Evolutionary conservation across 148 eudicot species (phyloP).

Genomic region (Rhododendron henanense): DNA sequence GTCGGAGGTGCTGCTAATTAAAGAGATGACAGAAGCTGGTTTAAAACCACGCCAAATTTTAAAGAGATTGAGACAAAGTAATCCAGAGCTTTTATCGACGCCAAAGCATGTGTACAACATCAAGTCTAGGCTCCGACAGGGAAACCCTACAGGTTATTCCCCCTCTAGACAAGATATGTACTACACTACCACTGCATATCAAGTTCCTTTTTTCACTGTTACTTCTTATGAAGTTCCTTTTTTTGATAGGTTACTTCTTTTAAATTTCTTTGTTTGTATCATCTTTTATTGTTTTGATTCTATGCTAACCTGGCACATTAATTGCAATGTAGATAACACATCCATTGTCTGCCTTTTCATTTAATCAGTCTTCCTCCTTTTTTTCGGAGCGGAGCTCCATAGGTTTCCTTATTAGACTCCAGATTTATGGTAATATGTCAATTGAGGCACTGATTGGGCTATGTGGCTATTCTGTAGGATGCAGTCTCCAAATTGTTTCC

Average conservation of each 20-base stretch:
- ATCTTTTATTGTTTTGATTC: neutral
- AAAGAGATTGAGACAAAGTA: conserved; percentile 55
- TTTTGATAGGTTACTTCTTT: neutral
- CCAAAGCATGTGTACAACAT: conserved; percentile 72
- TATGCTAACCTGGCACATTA: neutral
- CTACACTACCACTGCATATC: neutral
- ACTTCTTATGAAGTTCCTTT: neutral
- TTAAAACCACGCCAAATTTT: conserved; percentile 73
- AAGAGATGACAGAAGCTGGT: conserved; percentile 79
- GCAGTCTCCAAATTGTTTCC: neutral
- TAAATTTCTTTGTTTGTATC: neutral
- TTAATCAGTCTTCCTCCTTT: neutral
- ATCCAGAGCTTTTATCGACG: conserved; percentile 69
- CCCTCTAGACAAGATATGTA: neutral
- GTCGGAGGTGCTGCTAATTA: conserved; percentile 51
- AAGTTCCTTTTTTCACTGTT: neutral
- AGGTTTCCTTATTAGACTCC: neutral
- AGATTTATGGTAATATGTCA: neutral
- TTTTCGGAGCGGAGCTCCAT: neutral
- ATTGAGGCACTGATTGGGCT: neutral
- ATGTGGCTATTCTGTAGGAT: neutral
- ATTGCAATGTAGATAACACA: neutral
- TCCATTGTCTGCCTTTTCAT: neutral
- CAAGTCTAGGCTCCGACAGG: conserved; percentile 65
- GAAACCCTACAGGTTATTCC: conserved; percentile 39